Percentiles rank a stretch among this genome's conserved stretches.
These are phyloP conservation scores for Lumnitzera littorea DNA, from an alignment of 345 rosid species.

Conservation along the genomic window DNA sequence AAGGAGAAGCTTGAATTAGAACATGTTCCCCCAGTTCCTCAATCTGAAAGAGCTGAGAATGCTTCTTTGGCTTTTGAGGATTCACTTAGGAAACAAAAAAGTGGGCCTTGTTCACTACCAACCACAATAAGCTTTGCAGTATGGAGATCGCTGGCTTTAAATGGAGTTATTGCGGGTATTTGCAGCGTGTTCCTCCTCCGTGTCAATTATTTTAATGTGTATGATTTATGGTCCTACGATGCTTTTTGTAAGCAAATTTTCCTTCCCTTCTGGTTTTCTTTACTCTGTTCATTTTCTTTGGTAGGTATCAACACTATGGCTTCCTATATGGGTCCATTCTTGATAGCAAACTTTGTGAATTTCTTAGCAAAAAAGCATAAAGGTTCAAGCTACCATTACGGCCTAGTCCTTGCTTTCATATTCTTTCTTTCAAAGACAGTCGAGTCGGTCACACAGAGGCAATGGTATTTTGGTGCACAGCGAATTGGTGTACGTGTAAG, in stretches of 20 bases:
- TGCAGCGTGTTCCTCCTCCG: constrained; percentile 1
- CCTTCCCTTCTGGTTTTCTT: neutral
- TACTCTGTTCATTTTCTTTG: constrained; percentile 3
- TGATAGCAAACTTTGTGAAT: constrained; percentile 58
- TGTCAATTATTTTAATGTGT: neutral
- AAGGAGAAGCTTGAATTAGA: constrained; percentile 33
- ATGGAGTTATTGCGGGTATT: constrained; percentile 61
- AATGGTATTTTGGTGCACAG: constrained; percentile 69
- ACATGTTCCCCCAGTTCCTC: constrained; percentile 45
- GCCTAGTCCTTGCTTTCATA: constrained; percentile 41
- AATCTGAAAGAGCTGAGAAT: constrained; percentile 44
- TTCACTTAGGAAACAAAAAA: constrained; percentile 31
- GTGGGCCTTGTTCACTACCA: constrained; percentile 25
- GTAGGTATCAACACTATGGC: constrained; percentile 50
- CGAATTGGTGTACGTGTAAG: constrained; percentile 46
- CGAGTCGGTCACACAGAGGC: constrained; percentile 54
- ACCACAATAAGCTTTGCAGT: constrained; percentile 26
- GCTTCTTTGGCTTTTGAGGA: constrained; percentile 46
- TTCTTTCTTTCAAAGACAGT: constrained; percentile 56
- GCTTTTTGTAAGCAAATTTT: no score
- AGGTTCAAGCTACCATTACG: constrained; percentile 26
- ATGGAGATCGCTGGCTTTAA: constrained; percentile 39
- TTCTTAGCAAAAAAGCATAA: constrained; percentile 33
- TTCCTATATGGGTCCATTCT: constrained; percentile 50
- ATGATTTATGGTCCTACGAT: neutral